Evolutionary conservation across 306 rosid genomes (phyloP), one percentile per base, ranked within the genome.

Genomic region (Neltuma alba): DNA sequence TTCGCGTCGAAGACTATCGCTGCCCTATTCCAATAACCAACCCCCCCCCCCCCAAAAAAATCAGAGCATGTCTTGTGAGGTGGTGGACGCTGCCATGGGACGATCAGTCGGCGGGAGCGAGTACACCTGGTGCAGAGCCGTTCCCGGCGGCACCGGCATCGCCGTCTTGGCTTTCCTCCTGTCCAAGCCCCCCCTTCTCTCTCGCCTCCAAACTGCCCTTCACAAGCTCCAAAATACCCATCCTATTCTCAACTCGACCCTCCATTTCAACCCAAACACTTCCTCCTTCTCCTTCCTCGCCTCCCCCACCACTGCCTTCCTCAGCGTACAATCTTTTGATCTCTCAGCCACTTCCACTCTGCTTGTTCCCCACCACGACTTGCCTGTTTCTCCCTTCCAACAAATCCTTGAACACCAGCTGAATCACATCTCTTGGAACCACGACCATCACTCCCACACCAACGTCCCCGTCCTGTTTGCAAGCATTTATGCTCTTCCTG

Each of bases 91-190:
- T 1, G 28, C 47, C 2, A 45, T 77, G 9, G 61, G 83, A 13
- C 76, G 92, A 76, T 7, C 72, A 1, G 88, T 84, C 20, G 86
- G 91, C 11, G 61, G 77, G 55, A 91, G 85, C 4, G 93, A 91
- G 80, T 14, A 13, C 36, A 84, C 81, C 31, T 85, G 93, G 89
- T 91, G 91, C 77, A 69, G 52, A 20, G 91, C 92, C 0, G 88
- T 80, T 42, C 81, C 72, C 4, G 89, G 92, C 3, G 89, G 97
- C 64, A 89, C 89, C 4, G 93, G 97, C 77, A 76, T 86, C 10
- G 89, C 87, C 9, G 87, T 85, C 3, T 45, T 91, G 13, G 87
- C 87, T 12, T 21, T 91, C 9, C 87, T 45, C 13, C 20, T 37
- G 74, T 61, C 89, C 2, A 85, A 80, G 16, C 13, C 79, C n/a